Evolutionary conservation across 1,284 basidiomycete genomes (phyloP).

Genomic region (Hortiboletus rubellus): DNA sequence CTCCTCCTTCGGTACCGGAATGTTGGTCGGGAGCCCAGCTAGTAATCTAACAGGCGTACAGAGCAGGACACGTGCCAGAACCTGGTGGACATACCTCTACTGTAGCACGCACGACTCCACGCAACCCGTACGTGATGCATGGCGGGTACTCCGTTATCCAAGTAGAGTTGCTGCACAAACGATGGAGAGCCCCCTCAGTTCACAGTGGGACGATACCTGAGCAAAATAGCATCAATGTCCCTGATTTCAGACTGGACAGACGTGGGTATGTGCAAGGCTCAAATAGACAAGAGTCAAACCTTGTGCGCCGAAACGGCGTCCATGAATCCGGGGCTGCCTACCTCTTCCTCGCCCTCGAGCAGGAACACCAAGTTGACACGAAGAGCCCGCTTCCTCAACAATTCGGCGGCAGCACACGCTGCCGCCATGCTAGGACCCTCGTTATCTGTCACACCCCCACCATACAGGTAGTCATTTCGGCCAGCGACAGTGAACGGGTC

Average conservation of each 20-base stretch:
- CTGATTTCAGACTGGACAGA: conserved; percentile 69
- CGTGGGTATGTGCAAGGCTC: conserved; percentile 3
- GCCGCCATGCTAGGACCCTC: conserved; percentile 94
- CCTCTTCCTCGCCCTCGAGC: conserved; percentile 96
- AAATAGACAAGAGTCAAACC: conserved; percentile 39
- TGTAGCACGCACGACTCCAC: conserved; percentile 88
- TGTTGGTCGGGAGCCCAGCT: conserved; percentile 76
- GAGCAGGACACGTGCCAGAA: background rate
- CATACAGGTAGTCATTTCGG: conserved; percentile 91
- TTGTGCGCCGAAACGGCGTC: conserved; percentile 76
- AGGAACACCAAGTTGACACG: conserved; percentile 88
- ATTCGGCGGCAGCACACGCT: conserved; percentile 84
- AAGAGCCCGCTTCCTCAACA: conserved; percentile 73
- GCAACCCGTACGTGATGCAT: conserved; percentile 92
- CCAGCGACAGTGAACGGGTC: conserved; percentile 85
- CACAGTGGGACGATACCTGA: conserved; percentile 52
- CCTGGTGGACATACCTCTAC: conserved; percentile 52
- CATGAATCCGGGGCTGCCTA: conserved; percentile 83
- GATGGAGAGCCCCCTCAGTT: background rate
- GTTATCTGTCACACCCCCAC: conserved; percentile 88
- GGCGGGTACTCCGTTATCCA: conserved; percentile 97
- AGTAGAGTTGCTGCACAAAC: conserved; percentile 76
- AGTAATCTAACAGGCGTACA: conserved; percentile 49
- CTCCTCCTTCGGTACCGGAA: conserved; percentile 93
- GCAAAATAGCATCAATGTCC: conserved; percentile 80